A percentile compares a stretch with the other conserved stretches of the same genome.
Evolutionary conservation across 495 filamentous ascomycete species (phyloP).

Genomic region (Penicillium paradoxum): DNA sequence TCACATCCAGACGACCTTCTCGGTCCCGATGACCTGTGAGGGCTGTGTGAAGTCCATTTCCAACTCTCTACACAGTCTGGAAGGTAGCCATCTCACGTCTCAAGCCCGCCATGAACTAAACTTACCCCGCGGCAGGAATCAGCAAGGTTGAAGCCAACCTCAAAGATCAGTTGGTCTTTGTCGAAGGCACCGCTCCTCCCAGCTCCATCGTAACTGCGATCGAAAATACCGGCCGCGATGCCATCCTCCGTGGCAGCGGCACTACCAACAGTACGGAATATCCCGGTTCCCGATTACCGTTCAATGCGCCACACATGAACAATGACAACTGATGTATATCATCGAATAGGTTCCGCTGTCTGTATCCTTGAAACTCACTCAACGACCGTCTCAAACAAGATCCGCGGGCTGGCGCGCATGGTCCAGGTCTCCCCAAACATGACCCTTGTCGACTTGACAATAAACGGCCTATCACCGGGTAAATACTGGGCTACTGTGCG

Average conservation of each 20-base stretch:
- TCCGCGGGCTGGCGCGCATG: conserved; percentile 75
- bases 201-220: conserved; percentile 86
- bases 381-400: conserved; percentile 49
- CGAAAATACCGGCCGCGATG: conserved; percentile 84
- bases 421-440: conserved; percentile 69
- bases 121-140: conserved; percentile 31
- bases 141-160: conserved; percentile 46
- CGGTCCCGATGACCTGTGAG: conserved; percentile 89
- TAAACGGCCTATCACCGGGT: conserved; percentile 79
- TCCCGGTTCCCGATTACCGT: not conserved
- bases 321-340: not conserved
- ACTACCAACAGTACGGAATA: conserved; percentile 66
- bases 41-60: conserved; percentile 81
- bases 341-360: conserved; percentile 70
- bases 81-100: conserved; percentile 42
- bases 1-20: conserved; percentile 71
- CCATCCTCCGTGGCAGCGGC: conserved; percentile 87
- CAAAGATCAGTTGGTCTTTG: conserved; percentile 44
- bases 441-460: conserved; percentile 81
- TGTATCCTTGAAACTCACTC: conserved; percentile 94
- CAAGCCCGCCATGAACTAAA: not conserved
- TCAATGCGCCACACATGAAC: conserved; percentile 3
- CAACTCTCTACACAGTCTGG: conserved; percentile 63
- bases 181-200: conserved; percentile 62
- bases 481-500: conserved; percentile 78